Percentiles rank a stretch among this genome's conserved stretches.
Evolutionary conservation across 306 rosid species (phyloP).

Genomic region (Cucumis melo): DNA sequence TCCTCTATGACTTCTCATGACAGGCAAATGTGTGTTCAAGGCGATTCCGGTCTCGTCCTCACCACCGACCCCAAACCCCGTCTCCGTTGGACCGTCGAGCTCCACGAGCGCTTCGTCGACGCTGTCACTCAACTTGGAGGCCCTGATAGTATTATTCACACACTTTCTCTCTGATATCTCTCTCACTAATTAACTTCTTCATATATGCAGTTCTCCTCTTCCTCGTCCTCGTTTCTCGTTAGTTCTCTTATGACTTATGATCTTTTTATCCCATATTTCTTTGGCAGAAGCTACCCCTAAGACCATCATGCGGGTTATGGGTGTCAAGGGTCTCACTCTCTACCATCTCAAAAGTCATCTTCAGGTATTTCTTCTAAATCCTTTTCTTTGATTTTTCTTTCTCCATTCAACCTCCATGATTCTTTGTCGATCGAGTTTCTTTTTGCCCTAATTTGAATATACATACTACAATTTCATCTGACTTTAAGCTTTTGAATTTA

Average conservation of each 20-base stretch:
- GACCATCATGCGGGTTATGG: conserved; percentile 99
- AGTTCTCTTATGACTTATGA: not conserved
- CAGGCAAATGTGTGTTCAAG: conserved; percentile 92
- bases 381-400: too few species aligned
- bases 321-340: conserved; percentile 99
- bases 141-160: conserved; percentile 75
- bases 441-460: not conserved
- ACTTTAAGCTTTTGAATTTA: not conserved
- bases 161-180: too few species aligned
- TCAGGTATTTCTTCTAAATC: conserved; percentile 34
- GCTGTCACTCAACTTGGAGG: conserved; percentile 99
- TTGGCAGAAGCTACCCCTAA: conserved; percentile 91
- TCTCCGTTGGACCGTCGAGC: conserved; percentile 98
- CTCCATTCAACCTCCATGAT: too few species aligned
- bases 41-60: conserved; percentile 96
- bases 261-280: not conserved
- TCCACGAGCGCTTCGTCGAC: conserved; percentile 95
- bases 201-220: too few species aligned
- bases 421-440: too few species aligned
- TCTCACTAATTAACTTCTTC: too few species aligned
- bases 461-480: not conserved
- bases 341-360: conserved; percentile 99
- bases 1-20: conserved; percentile 96
- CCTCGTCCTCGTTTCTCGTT: not conserved
- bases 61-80: conserved; percentile 99